A percentile compares a stretch with the other conserved stretches of the same genome.
phyloP scores from a whole-genome alignment of 768 basidiomycete species.

The Tulasnella sp. region DNA sequence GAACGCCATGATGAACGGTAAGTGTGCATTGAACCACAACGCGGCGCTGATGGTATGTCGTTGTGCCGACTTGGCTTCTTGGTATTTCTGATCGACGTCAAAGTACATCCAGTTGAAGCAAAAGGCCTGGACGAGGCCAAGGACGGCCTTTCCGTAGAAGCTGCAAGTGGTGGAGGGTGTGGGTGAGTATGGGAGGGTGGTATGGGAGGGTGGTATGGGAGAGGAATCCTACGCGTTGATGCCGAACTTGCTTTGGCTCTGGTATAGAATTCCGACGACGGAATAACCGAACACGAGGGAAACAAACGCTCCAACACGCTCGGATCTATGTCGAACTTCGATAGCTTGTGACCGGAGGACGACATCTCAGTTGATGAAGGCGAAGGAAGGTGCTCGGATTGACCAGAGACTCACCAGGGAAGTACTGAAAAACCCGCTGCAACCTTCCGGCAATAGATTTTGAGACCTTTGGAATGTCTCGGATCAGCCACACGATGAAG shows the following conservation, averaged over 20 bases:
- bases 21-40: constrained; percentile 21
- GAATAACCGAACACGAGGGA: constrained; percentile 29
- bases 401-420: constrained; percentile 15
- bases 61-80: neutral
- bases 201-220: too few relatives aligned
- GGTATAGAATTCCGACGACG: constrained; percentile 26
- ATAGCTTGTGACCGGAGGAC: neutral
- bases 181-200: neutral
- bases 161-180: neutral
- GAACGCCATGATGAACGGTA: constrained; percentile 30
- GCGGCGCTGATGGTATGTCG: neutral
- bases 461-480: neutral
- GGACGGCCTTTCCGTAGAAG: constrained; percentile 30
- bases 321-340: constrained; percentile 21
- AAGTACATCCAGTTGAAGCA: constrained; percentile 33
- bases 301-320: constrained; percentile 27
- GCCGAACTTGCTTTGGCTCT: constrained; percentile 21
- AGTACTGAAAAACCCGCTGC: neutral
- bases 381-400: too few relatives aligned
- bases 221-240: constrained; percentile 15
- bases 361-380: neutral
- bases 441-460: neutral
- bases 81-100: constrained; percentile 29
- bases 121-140: constrained; percentile 29
- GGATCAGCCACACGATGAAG: neutral